Evolutionary conservation across 2,329 filamentous ascomycete genomes (phyloP).

Genomic region (Phoma herbarum): DNA sequence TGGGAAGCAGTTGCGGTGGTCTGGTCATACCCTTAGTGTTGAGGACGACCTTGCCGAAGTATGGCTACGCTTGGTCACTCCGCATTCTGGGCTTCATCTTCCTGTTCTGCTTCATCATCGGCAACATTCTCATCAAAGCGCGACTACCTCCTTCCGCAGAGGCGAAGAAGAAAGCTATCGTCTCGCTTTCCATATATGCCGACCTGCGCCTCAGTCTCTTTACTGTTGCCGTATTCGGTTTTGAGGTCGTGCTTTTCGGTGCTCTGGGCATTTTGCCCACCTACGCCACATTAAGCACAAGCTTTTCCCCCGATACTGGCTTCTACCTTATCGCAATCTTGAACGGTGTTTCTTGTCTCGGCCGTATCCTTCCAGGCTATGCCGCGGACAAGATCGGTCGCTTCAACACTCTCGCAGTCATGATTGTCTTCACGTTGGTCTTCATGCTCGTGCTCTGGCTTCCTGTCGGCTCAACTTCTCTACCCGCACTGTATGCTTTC

Average conservation of each 20-base stretch:
- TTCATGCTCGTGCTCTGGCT: constrained; percentile 50
- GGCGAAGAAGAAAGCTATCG: constrained; percentile 47
- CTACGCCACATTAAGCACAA: constrained; percentile 51
- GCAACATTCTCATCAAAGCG: constrained; percentile 48
- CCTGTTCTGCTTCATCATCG: constrained; percentile 43
- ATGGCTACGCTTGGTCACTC: constrained; percentile 51
- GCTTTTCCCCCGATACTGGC: constrained; percentile 45
- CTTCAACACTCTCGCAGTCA: constrained; percentile 53
- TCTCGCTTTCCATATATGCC: constrained; percentile 47
- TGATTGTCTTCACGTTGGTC: constrained; percentile 47
- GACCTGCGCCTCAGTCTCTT: constrained; percentile 48
- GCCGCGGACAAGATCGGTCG: constrained; percentile 53
- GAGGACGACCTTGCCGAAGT: constrained; percentile 41
- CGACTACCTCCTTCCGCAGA: constrained; percentile 43
- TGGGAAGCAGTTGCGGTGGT: constrained; percentile 47
- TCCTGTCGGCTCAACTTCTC: constrained; percentile 43
- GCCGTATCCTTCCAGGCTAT: constrained; percentile 52
- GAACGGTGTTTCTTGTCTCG: constrained; percentile 54
- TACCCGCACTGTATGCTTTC: constrained; percentile 51
- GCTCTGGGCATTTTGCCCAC: constrained; percentile 51
- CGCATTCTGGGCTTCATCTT: constrained; percentile 53
- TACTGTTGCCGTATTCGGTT: constrained; percentile 47
- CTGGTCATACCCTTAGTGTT: constrained; percentile 51
- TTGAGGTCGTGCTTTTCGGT: constrained; percentile 54
- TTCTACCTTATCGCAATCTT: constrained; percentile 52